A percentile compares a stretch with the other conserved stretches of the same genome.
These are phyloP conservation scores for Dryas integrifolia DNA, from an alignment of 331 rosid species.

Conservation along the genomic window DNA sequence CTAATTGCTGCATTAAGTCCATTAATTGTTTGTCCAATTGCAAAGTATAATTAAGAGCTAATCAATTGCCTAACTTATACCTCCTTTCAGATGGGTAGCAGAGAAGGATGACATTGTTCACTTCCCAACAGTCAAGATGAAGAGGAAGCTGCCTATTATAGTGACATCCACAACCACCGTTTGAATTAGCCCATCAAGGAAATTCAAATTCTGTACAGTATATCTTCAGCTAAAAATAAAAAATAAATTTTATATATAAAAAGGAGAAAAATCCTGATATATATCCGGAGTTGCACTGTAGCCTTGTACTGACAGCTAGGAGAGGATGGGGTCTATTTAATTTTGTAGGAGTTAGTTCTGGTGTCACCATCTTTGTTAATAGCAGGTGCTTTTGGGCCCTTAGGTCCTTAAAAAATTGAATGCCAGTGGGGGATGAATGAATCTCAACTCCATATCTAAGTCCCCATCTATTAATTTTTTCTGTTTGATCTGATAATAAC, in stretches of 20 bases:
- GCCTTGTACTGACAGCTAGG: background rate
- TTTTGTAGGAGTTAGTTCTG: conserved; percentile 35
- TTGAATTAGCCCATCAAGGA: conserved; percentile 5
- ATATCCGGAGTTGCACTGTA: background rate
- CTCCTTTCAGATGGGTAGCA: conserved; percentile 64
- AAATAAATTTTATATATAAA: no score
- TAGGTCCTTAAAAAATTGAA: conserved; percentile 17
- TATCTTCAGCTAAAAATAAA: background rate
- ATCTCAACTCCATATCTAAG: conserved; percentile 27
- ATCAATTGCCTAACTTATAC: background rate
- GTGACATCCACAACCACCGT: conserved; percentile 41
- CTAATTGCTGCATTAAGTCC: background rate
- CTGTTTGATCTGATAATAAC: conserved; percentile 19
- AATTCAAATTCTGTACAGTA: background rate
- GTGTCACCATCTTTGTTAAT: conserved; percentile 39
- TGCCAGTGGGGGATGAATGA: conserved; percentile 30
- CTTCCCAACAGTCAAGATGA: conserved; percentile 91
- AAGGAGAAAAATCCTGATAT: background rate
- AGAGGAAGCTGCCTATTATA: conserved; percentile 68
- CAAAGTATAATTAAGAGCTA: background rate
- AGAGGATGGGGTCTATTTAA: conserved; percentile 7
- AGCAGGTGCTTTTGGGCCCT: conserved; percentile 17
- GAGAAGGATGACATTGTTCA: conserved; percentile 64
- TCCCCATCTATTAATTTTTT: conserved; percentile 33
- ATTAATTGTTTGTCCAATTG: no score